These are phyloP conservation scores for Backusella morwellensis DNA, from an alignment of 192 early-diverging fungal genomes.

Conservation along the genomic window DNA sequence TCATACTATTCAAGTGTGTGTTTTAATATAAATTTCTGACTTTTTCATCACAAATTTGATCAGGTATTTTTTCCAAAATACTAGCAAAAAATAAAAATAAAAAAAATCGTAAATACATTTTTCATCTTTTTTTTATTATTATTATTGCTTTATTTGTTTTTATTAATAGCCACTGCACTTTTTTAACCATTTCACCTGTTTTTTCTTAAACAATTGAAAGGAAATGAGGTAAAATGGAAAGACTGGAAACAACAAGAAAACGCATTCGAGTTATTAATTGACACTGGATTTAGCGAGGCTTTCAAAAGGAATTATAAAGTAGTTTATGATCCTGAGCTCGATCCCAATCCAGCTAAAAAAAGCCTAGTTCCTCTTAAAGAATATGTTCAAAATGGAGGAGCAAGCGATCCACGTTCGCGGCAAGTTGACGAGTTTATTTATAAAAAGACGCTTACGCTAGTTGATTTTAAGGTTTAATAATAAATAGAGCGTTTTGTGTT, in stretches of 20 bases:
- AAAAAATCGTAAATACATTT: background rate
- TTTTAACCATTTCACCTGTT: background rate
- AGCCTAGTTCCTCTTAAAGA: background rate
- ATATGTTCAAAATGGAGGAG: background rate
- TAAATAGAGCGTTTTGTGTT: background rate
- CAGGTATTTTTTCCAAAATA: background rate
- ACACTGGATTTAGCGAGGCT: background rate
- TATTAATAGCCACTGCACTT: background rate
- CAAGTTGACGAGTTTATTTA: background rate
- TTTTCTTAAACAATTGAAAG: background rate
- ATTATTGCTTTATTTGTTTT: background rate
- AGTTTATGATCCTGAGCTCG: conserved; percentile 15
- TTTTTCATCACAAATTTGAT: background rate
- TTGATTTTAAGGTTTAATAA: background rate
- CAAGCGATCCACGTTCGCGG: conserved; percentile 10
- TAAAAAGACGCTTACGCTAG: background rate
- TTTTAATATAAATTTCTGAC: background rate
- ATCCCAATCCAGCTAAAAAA: conserved; percentile 2
- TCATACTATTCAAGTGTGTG: background rate
- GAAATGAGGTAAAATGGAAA: conserved; percentile 1
- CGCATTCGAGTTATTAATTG: background rate
- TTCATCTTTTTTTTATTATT: background rate
- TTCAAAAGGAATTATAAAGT: conserved; percentile 10
- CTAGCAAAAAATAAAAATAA: background rate
- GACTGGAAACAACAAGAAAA: background rate